Percentiles rank a stretch among this genome's conserved stretches.
These are phyloP conservation scores for Aspergillus pseudotamarii DNA, from an alignment of 2,329 filamentous ascomycete genomes.

Conservation along the genomic window DNA sequence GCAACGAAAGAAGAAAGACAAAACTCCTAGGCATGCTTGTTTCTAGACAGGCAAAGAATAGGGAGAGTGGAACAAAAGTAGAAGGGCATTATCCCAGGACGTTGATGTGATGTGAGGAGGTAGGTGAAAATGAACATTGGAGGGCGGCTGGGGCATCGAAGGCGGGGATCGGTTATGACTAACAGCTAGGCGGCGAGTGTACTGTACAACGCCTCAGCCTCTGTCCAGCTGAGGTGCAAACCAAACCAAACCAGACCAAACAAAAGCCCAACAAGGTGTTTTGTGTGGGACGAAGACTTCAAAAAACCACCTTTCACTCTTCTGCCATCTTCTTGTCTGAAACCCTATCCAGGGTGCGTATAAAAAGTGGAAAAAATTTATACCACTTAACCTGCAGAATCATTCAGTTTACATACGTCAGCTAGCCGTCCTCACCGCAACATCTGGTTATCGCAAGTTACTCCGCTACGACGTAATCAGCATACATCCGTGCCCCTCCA, in stretches of 20 bases:
- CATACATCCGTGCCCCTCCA: slow-evolving; percentile 14
- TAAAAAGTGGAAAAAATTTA: background rate
- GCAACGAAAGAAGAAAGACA: slow-evolving; percentile 16
- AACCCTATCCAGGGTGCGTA: background rate
- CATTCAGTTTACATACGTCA: background rate
- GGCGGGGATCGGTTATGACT: slow-evolving; percentile 29
- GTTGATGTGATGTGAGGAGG: slow-evolving; percentile 1
- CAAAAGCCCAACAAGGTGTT: background rate
- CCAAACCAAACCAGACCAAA: slow-evolving; percentile 3
- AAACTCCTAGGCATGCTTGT: slow-evolving; percentile 22
- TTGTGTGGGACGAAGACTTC: background rate
- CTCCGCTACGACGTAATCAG: slow-evolving; percentile 24
- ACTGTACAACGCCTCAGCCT: background rate
- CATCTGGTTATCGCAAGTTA: slow-evolving; percentile 23
- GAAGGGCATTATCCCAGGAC: slow-evolving; percentile 18
- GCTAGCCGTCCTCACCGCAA: slow-evolving; percentile 21
- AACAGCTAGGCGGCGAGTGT: slow-evolving; percentile 14
- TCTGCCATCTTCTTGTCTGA: background rate
- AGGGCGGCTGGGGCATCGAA: slow-evolving; percentile 15
- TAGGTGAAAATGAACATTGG: slow-evolving; percentile 8
- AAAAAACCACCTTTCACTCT: background rate
- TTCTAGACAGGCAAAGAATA: slow-evolving; percentile 22
- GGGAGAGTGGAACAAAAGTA: slow-evolving; percentile 7
- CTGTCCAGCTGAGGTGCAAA: background rate
- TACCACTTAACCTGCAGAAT: background rate